These are phyloP conservation scores for Daedaleopsis nitida DNA, from an alignment of 768 basidiomycete genomes.

Conservation along the genomic window DNA sequence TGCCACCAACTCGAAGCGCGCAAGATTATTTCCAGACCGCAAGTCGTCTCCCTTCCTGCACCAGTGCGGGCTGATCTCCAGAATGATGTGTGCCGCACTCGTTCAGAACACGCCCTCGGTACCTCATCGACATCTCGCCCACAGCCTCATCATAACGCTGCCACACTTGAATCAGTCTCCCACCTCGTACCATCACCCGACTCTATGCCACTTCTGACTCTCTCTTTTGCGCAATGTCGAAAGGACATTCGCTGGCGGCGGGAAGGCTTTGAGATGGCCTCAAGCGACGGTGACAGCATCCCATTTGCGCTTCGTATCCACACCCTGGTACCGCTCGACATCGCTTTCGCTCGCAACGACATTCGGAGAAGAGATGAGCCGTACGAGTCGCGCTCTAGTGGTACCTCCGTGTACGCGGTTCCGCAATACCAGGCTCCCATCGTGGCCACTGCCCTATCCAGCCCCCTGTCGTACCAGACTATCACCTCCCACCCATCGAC, in stretches of 20 bases:
- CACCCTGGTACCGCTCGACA: slow-evolving; percentile 13
- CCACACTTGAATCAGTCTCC: not conserved
- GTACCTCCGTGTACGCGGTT: not conserved
- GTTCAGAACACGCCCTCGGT: too few relatives aligned
- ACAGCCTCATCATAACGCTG: too few relatives aligned
- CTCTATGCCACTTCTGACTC: slow-evolving; percentile 7
- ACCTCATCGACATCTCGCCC: too few relatives aligned
- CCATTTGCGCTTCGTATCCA: slow-evolving; percentile 11
- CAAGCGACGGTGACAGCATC: not conserved
- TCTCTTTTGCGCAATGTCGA: slow-evolving; percentile 13
- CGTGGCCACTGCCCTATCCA: not conserved
- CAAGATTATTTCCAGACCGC: not conserved
- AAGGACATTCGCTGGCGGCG: slow-evolving; percentile 19
- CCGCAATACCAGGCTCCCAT: not conserved
- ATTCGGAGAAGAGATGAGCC: slow-evolving; percentile 14
- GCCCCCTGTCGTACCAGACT: not conserved
- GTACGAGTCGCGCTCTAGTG: not conserved
- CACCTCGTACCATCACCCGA: too few relatives aligned
- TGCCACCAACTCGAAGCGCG: not conserved
- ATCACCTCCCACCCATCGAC: not conserved
- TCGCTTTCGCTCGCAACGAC: slow-evolving; percentile 17
- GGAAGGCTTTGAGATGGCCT: slow-evolving; percentile 24
- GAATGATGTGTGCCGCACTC: not conserved
- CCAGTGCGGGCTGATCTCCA: not conserved
- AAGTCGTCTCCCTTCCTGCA: not conserved